These are phyloP conservation scores for Xylaria flabelliformis DNA, from an alignment of 495 filamentous ascomycete species.

Conservation along the genomic window DNA sequence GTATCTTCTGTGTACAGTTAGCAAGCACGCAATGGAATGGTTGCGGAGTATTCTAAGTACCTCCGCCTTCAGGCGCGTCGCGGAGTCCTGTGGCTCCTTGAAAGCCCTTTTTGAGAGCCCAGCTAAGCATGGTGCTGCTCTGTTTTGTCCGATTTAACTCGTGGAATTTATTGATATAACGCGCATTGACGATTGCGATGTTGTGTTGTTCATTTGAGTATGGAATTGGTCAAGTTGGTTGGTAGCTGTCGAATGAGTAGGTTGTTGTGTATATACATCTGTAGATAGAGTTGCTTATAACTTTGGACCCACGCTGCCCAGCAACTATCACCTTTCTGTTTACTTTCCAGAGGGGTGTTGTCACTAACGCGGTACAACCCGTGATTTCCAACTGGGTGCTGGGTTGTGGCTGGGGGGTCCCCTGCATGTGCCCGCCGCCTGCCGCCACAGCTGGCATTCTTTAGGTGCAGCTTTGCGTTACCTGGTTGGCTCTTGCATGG, in stretches of 20 bases:
- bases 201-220: neutral
- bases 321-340: constrained; percentile 14
- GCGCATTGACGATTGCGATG: neutral
- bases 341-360: constrained; percentile 20
- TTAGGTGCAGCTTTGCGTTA: neutral
- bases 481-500: constrained; percentile 19
- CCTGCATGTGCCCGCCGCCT: constrained; percentile 2
- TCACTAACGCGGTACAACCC: constrained; percentile 10
- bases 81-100: constrained; percentile 40
- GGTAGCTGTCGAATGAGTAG: neutral
- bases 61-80: constrained; percentile 39
- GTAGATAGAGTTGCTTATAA: neutral
- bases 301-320: neutral
- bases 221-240: neutral
- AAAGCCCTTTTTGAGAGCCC: constrained; percentile 55
- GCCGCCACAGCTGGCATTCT: constrained; percentile 4
- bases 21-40: neutral
- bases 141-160: neutral
- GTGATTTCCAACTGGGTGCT: constrained; percentile 1
- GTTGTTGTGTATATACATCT: neutral
- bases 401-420: neutral
- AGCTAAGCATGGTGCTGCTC: constrained; percentile 59
- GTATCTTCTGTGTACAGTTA: constrained; percentile 48
- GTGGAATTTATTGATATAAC: neutral
- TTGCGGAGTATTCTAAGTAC: constrained; percentile 29